phyloP scores from a whole-genome alignment of 805 yeast species.

The Cyberlindnera xylosilytica region DNA sequence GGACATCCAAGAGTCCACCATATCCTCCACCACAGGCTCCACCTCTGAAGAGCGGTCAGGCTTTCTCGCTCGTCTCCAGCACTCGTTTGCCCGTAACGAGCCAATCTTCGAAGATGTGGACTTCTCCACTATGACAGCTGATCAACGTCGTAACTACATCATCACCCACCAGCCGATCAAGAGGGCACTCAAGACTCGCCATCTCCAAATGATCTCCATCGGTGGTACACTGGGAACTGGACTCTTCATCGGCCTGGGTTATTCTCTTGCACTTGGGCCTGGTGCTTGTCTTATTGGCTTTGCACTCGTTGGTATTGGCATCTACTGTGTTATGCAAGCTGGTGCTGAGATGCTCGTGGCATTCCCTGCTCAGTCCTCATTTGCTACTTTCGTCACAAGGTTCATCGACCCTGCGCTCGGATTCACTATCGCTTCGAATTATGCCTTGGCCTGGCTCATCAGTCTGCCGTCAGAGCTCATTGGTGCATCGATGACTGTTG shows the following conservation, averaged over 20 bases:
- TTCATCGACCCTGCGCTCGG: slow-evolving; percentile 57
- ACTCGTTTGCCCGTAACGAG: slow-evolving; percentile 25
- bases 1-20: slow-evolving; percentile 3
- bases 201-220: slow-evolving; percentile 63
- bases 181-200: slow-evolving; percentile 47
- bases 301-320: slow-evolving; percentile 51
- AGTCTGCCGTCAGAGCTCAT: slow-evolving; percentile 58
- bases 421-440: slow-evolving; percentile 51
- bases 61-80: slow-evolving; percentile 1
- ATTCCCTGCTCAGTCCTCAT: slow-evolving; percentile 53
- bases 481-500: slow-evolving; percentile 55
- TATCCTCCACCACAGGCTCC: no score
- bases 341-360: slow-evolving; percentile 53
- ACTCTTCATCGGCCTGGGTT: slow-evolving; percentile 62
- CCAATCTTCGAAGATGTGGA: slow-evolving; percentile 20
- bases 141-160: slow-evolving; percentile 26
- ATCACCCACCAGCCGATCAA: slow-evolving; percentile 35
- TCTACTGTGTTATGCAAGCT: slow-evolving; percentile 59
- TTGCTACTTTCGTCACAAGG: slow-evolving; percentile 46
- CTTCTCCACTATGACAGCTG: slow-evolving; percentile 20
- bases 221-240: slow-evolving; percentile 78
- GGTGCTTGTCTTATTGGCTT: slow-evolving; percentile 62
- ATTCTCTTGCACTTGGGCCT: slow-evolving; percentile 57
- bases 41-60: no score
- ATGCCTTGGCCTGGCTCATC: slow-evolving; percentile 54